Evolutionary conservation across 2,329 filamentous ascomycete genomes (phyloP), one percentile per base, ranked within the genome.

Genomic region (Leptodontidium sp.): DNA sequence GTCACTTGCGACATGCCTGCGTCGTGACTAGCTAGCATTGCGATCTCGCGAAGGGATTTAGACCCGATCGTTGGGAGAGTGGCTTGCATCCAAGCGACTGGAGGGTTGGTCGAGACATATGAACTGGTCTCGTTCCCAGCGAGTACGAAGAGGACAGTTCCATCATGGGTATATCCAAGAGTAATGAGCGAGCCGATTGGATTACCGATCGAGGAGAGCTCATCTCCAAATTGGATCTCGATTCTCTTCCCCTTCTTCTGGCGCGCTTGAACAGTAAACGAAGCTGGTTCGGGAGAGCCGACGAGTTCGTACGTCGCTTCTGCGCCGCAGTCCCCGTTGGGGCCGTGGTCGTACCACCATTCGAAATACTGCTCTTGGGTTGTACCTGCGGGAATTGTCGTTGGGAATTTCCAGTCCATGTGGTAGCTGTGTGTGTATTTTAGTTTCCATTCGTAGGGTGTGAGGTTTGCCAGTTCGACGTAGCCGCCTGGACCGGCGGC

Each of bases 61-160:
- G 21, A 6, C 9, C 70, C 67, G 43, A 76, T 73, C 1, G 57
- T 68, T 17, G 72, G 50, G 15, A 73, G 47, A 0, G 66, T 72
- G 3, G 62, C 43, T 69, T 76, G 73, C 71, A 74, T 75, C 74
- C 74, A 76, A 1, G 61, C 65, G 1, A 62, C 47, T 17, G 74
- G 72, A 26, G 70, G 67, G 29, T 73, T 70, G 3, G 53, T 68
- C 2, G 68, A 68, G 21, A 74, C 52, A 24, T 73, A 76, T 6
- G 71, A 62, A 7, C 58, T 35, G 2, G 24, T 43, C n/a, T 68
- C 71, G 24, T 68, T 66, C 15, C 73, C 73, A 21, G 70, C 67
- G 12, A 75, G 68, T 11, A 74, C 57, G 58, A 75, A 75, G 7
- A 69, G 64, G 4, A 74, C 70, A 50, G 57, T 61, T 17, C 73